Percentiles rank a stretch among this genome's conserved stretches.
Evolutionary conservation across 2,329 filamentous ascomycete species (phyloP).

Genomic region (Fusarium siculi): DNA sequence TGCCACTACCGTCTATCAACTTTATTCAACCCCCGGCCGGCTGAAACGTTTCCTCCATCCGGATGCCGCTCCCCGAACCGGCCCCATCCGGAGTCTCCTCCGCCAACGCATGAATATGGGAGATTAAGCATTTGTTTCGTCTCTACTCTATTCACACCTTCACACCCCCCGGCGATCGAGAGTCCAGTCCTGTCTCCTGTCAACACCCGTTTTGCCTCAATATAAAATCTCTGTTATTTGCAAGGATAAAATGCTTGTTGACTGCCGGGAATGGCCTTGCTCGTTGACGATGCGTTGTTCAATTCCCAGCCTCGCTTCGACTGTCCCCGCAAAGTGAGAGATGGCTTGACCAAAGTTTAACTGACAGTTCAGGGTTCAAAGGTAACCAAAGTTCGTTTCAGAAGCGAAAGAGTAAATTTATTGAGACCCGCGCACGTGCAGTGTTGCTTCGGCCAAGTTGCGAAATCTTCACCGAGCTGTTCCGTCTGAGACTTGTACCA

Average conservation of each 20-base stretch:
- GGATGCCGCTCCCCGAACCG: conserved; percentile 30
- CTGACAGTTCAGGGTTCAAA: neutral
- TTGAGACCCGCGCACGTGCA: conserved; percentile 8
- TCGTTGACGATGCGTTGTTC: conserved; percentile 30
- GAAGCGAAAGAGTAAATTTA: neutral
- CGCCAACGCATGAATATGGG: conserved; percentile 43
- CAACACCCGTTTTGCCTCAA: conserved; percentile 12
- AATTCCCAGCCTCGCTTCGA: conserved; percentile 24
- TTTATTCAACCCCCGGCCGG: neutral
- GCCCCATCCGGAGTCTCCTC: conserved; percentile 32
- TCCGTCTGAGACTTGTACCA: neutral
- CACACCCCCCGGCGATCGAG: conserved; percentile 18
- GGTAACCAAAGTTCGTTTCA: neutral
- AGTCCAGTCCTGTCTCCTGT: neutral
- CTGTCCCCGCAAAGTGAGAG: conserved; percentile 2
- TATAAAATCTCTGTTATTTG: neutral
- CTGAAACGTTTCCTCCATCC: conserved; percentile 19
- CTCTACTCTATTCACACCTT: conserved; percentile 3
- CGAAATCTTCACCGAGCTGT: conserved; percentile 6
- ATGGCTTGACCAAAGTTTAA: neutral
- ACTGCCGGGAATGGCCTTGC: conserved; percentile 18
- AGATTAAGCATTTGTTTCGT: conserved; percentile 38
- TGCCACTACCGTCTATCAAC: conserved; percentile 3
- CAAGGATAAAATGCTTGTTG: conserved; percentile 26
- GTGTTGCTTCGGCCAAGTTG: conserved; percentile 5